These are phyloP conservation scores for Starmerella sp. DNA, from an alignment of 805 yeast genomes.

Conservation along the genomic window DNA sequence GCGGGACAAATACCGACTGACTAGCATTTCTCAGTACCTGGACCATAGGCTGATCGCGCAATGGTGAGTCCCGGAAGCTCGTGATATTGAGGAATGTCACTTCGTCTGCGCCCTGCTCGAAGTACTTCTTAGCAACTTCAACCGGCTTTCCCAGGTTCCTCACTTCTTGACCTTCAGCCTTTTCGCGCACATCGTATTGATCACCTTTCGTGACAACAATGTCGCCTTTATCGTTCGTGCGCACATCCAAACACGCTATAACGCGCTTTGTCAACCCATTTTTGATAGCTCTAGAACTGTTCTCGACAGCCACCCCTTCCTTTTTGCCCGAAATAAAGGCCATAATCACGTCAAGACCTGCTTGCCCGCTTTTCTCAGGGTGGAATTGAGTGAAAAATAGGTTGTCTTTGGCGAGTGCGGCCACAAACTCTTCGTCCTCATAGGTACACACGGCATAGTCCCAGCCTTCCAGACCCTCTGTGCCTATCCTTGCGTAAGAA, in stretches of 20 bases:
- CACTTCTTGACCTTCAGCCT: slow-evolving; percentile 40
- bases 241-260: slow-evolving; percentile 94
- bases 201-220: slow-evolving; percentile 97
- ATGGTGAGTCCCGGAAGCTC: slow-evolving; percentile 87
- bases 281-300: neutral
- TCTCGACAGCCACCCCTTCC: slow-evolving; percentile 4
- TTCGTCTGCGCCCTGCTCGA: slow-evolving; percentile 93
- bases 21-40: slow-evolving; percentile 77
- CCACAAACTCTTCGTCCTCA: slow-evolving; percentile 69
- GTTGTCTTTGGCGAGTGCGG: slow-evolving; percentile 67
- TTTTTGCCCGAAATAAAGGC: slow-evolving; percentile 51
- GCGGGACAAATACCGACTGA: slow-evolving; percentile 85
- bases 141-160: slow-evolving; percentile 96
- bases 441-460: slow-evolving; percentile 59
- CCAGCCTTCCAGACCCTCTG: slow-evolving; percentile 40
- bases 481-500: slow-evolving; percentile 40
- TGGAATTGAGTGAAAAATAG: slow-evolving; percentile 95
- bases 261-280: slow-evolving; percentile 68
- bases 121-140: slow-evolving; percentile 80
- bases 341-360: slow-evolving; percentile 69
- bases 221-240: slow-evolving; percentile 89
- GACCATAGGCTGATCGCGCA: slow-evolving; percentile 89
- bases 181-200: slow-evolving; percentile 93
- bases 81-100: slow-evolving; percentile 91
- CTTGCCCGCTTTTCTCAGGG: slow-evolving; percentile 94